Evolutionary conservation across 345 rosid species (phyloP).

Genomic region (Lumnitzera racemosa): DNA sequence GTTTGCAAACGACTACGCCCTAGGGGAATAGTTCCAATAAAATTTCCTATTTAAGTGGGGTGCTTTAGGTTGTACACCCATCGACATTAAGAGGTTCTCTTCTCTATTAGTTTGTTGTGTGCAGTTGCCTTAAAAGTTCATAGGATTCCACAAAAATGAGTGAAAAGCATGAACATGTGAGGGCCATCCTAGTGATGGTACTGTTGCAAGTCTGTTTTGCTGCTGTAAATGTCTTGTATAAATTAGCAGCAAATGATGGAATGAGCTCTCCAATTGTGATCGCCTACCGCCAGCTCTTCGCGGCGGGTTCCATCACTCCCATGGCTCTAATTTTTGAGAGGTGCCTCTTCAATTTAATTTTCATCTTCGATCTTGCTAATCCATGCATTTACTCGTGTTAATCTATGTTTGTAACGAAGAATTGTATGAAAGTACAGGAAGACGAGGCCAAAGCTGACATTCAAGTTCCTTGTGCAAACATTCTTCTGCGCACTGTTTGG

Average conservation of each 20-base stretch:
- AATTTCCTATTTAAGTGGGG: too few relatives aligned
- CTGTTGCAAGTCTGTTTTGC: neutral
- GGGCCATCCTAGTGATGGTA: constrained; percentile 1
- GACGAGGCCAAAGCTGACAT: constrained; percentile 9
- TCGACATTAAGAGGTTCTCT: too few relatives aligned
- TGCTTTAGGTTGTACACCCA: too few relatives aligned
- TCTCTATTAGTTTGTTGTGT: too few relatives aligned
- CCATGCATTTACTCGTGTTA: neutral
- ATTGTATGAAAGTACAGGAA: constrained; percentile 5
- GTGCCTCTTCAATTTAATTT: neutral
- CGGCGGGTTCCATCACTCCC: neutral
- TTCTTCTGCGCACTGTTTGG: constrained; percentile 14
- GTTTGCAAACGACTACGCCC: too few relatives aligned
- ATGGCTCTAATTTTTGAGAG: constrained; percentile 9
- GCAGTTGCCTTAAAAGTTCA: too few relatives aligned
- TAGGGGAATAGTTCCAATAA: too few relatives aligned
- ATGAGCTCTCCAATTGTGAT: constrained; percentile 5
- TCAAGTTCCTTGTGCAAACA: constrained; percentile 9
- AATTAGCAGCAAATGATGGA: constrained; percentile 7
- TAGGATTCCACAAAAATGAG: too few relatives aligned
- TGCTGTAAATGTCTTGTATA: constrained; percentile 2
- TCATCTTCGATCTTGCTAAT: neutral
- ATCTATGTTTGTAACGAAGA: neutral
- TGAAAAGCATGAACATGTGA: too few relatives aligned
- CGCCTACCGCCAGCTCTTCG: constrained; percentile 9